Percentiles rank a stretch among this genome's conserved stretches.
Evolutionary conservation across 2,329 filamentous ascomycete species (phyloP).

Genomic region (Annulohypoxylon truncatum): DNA sequence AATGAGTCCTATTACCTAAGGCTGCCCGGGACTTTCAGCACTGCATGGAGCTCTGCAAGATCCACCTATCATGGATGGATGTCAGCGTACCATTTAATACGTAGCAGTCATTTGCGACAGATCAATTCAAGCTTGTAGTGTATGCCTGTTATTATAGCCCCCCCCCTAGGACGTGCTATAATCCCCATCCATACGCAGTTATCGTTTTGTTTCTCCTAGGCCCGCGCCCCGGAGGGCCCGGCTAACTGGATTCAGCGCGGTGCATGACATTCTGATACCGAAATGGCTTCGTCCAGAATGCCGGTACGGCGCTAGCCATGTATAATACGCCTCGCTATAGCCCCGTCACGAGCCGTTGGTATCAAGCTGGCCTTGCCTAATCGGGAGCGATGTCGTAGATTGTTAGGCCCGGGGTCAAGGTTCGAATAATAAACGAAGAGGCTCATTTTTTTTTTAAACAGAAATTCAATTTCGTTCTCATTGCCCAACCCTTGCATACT

Average conservation of each 20-base stretch:
- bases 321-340: constrained; percentile 22
- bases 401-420: not conserved
- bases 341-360: not conserved
- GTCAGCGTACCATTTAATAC: not conserved
- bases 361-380: constrained; percentile 1
- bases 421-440: not conserved
- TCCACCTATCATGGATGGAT: not conserved
- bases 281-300: constrained; percentile 13
- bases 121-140: not conserved
- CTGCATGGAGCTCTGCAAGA: not conserved
- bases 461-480: constrained; percentile 9
- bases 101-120: not conserved
- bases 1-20: not conserved
- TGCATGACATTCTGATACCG: not conserved
- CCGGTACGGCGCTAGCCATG: constrained; percentile 19
- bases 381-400: not conserved
- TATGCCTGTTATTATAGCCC: not conserved
- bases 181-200: not conserved
- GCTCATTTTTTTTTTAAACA: not conserved
- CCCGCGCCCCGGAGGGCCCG: not conserved
- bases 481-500: not conserved
- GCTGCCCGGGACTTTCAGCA: not conserved
- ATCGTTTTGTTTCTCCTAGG: not conserved
- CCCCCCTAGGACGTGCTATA: not conserved
- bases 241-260: not conserved